Base-by-base conservation (phyloP, 148 eudicot species). In the Spergularia bocconei region DNA sequence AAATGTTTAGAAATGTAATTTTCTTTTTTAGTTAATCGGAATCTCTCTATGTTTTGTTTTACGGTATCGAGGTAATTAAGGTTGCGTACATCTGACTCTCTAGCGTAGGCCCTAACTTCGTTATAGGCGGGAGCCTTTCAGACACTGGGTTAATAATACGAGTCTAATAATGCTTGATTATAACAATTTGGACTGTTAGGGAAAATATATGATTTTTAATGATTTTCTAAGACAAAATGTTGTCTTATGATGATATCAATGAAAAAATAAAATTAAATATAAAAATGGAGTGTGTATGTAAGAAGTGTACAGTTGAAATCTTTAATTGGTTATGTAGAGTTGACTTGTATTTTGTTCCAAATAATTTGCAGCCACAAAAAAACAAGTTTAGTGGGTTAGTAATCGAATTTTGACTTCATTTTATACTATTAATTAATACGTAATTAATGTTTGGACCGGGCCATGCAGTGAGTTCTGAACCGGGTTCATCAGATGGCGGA, bases 401-500 rank as follows among this genome's bases (percentile, higher is more conserved):
- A 44, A 21, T 47, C 41, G 20, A 72, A 21, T 21, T 14, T 72
- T 72, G 67, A 72, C 75, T 72, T 72, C 41, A n/a, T 10, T 6
- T 7, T 56, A 14, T 5, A 8, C 23, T 25, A 29, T 29, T 29
- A 29, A 2, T 29, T 29, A 29, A 29, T 29, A 0, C 36, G 20
- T 50, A 64, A 25, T 53, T 41, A 20, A 14, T 23, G 12, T 65
- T 14, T 29, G 36, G 36, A 29, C 36, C 36, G 36, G 57, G 55
- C 36, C 82, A 85, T 55, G 54, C 83, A 85, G 91, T 89, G 80
- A 84, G 77, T 59, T 72, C 81, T 52, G 88, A 87, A 83, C 83
- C 81, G 79, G 86, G 83, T 78, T 86, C 84, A 71, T 78, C 85
- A 11, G 79, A 79, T 41, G 84, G 80, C 51, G 86, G 82, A 23